Conservation (phyloP, 1,284 basidiomycete genomes). For the Ganoderma boninense region DNA sequence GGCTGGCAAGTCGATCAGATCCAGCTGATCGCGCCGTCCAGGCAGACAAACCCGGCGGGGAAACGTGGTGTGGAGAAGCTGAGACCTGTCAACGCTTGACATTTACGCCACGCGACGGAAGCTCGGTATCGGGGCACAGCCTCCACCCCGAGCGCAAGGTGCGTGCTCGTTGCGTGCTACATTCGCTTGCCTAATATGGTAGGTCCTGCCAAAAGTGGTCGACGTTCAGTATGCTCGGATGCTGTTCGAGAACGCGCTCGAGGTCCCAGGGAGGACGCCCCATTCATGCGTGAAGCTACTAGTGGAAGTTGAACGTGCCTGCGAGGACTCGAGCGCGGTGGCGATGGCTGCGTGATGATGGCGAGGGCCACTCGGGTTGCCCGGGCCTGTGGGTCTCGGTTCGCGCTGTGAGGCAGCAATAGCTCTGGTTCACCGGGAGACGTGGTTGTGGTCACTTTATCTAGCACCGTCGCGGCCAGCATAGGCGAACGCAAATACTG, state of each 20-base stretch:
- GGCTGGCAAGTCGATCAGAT: neutral
- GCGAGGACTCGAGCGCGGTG: neutral
- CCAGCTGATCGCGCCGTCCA: neutral
- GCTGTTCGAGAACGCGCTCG: neutral
- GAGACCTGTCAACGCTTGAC: neutral
- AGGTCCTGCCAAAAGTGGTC: neutral
- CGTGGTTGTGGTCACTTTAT: neutral
- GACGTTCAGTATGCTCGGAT: conserved; percentile 6
- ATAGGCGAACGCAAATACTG: neutral
- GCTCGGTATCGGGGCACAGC: neutral
- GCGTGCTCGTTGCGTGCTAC: neutral
- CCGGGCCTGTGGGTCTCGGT: too few relatives aligned
- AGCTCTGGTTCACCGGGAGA: neutral
- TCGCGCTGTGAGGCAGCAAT: neutral
- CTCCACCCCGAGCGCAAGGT: neutral
- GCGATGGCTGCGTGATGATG: neutral
- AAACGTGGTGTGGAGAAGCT: conserved; percentile 3
- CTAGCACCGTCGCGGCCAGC: neutral
- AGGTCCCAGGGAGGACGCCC: neutral
- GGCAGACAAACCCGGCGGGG: neutral
- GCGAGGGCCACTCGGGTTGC: neutral
- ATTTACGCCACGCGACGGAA: neutral
- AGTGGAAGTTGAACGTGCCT: neutral
- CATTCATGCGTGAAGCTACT: too few relatives aligned
- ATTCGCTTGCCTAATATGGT: neutral